Conservation (phyloP, 2,329 filamentous ascomycete species). For the Zymoseptoria crescenta region DNA sequence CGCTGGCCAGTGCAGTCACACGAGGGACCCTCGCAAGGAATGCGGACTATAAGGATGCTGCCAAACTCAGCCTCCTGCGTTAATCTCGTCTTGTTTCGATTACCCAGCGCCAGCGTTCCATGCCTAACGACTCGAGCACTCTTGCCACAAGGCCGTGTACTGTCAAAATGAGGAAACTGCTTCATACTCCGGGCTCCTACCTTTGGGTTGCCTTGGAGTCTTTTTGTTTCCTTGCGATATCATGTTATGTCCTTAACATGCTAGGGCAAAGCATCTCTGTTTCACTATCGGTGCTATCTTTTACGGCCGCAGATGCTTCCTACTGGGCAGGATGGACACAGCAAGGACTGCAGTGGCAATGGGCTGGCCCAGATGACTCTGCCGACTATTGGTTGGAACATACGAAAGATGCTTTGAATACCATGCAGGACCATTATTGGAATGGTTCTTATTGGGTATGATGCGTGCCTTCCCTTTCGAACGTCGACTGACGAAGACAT, state of each 20-base stretch:
- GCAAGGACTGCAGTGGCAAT: constrained; percentile 11
- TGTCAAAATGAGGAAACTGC: background rate
- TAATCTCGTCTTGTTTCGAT: background rate
- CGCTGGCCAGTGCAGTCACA: background rate
- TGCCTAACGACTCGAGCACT: background rate
- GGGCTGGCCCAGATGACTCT: constrained; percentile 7
- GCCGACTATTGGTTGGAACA: constrained; percentile 22
- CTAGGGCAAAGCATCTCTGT: background rate
- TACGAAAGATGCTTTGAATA: constrained; percentile 20
- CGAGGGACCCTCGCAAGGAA: background rate
- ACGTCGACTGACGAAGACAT: background rate
- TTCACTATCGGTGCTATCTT: background rate
- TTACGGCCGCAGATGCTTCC: constrained; percentile 1
- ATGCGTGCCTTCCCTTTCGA: no score
- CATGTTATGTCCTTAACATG: constrained; percentile 8
- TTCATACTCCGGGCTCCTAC: background rate
- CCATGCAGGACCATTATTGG: constrained; percentile 26
- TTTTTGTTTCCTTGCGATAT: constrained; percentile 5
- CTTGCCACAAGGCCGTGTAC: background rate
- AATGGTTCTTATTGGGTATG: constrained; percentile 24
- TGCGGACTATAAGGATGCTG: background rate
- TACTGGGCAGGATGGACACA: constrained; percentile 12
- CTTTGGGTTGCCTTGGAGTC: constrained; percentile 3
- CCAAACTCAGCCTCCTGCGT: background rate
- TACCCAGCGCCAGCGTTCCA: no score